Conservation (phyloP, 1,284 basidiomycete species). For the Violaceomyces palustris region DNA sequence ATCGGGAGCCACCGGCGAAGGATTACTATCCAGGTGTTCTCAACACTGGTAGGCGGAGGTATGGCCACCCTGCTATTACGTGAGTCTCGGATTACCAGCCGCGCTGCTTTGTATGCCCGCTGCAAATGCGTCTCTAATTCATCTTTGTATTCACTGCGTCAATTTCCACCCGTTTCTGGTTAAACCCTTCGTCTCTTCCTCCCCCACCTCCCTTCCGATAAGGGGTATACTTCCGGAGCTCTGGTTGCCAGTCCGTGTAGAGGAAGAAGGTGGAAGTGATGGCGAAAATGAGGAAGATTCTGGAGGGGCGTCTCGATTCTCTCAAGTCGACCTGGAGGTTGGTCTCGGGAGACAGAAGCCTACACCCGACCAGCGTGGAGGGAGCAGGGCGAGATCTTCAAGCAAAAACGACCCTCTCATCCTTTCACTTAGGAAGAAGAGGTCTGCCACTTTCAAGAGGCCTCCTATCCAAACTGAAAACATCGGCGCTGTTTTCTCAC, state of each 20-base stretch:
- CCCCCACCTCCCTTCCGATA: neutral
- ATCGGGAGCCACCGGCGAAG: slow-evolving; percentile 38
- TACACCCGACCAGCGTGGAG: too few relatives aligned
- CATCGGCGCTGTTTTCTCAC: neutral
- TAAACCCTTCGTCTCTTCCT: too few relatives aligned
- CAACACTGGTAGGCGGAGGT: slow-evolving; percentile 33
- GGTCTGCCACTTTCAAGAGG: neutral
- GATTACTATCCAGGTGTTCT: slow-evolving; percentile 42
- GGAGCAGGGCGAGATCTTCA: too few relatives aligned
- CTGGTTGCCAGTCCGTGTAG: slow-evolving; percentile 37
- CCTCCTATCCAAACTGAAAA: slow-evolving; percentile 1
- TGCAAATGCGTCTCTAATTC: too few relatives aligned
- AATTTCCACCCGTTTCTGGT: too few relatives aligned
- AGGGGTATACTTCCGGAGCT: slow-evolving; percentile 40
- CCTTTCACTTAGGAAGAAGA: slow-evolving; percentile 14
- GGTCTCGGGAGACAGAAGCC: neutral
- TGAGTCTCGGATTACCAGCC: slow-evolving; percentile 1
- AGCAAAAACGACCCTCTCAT: slow-evolving; percentile 27
- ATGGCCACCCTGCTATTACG: slow-evolving; percentile 47
- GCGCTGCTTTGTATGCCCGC: neutral
- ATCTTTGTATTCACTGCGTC: too few relatives aligned
- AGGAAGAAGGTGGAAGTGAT: slow-evolving; percentile 10
- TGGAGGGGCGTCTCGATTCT: neutral
- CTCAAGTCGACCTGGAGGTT: neutral
- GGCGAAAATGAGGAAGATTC: too few relatives aligned